Percentiles rank a stretch among this genome's conserved stretches.
Conservation (phyloP, 495 filamentous ascomycete species). For the Neurospora sp. region DNA sequence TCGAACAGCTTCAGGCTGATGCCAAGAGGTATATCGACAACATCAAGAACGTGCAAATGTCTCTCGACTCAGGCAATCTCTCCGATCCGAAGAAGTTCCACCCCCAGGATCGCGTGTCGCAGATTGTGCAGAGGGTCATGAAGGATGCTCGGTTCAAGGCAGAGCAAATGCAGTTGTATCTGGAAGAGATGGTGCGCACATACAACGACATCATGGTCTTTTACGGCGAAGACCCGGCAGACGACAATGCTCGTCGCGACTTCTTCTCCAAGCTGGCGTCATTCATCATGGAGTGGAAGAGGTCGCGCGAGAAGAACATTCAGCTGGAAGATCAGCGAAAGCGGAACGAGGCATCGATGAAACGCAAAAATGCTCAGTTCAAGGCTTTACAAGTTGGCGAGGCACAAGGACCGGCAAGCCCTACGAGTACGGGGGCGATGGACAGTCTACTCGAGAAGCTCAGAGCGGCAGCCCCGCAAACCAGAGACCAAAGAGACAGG, state of each 20-base stretch:
- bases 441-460: slow-evolving; percentile 94
- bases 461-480: slow-evolving; percentile 83
- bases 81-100: slow-evolving; percentile 97
- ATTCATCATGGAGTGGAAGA: slow-evolving; percentile 93
- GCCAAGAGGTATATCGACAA: slow-evolving; percentile 94
- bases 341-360: slow-evolving; percentile 81
- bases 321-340: slow-evolving; percentile 69
- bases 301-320: slow-evolving; percentile 86
- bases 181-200: slow-evolving; percentile 83
- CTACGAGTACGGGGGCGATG: slow-evolving; percentile 85
- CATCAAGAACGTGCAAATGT: slow-evolving; percentile 83
- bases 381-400: slow-evolving; percentile 40
- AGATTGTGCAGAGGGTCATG: slow-evolving; percentile 87
- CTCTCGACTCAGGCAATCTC: slow-evolving; percentile 86
- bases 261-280: slow-evolving; percentile 93
- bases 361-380: slow-evolving; percentile 67
- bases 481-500: slow-evolving; percentile 76
- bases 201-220: slow-evolving; percentile 96
- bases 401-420: slow-evolving; percentile 48
- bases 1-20: slow-evolving; percentile 81
- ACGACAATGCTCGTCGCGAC: slow-evolving; percentile 89
- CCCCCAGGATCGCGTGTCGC: slow-evolving; percentile 87
- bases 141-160: slow-evolving; percentile 94
- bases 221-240: slow-evolving; percentile 86
- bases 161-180: slow-evolving; percentile 87